These are phyloP conservation scores for Colletotrichum graminicola DNA, from an alignment of 2,329 filamentous ascomycete genomes.

Conservation along the genomic window DNA sequence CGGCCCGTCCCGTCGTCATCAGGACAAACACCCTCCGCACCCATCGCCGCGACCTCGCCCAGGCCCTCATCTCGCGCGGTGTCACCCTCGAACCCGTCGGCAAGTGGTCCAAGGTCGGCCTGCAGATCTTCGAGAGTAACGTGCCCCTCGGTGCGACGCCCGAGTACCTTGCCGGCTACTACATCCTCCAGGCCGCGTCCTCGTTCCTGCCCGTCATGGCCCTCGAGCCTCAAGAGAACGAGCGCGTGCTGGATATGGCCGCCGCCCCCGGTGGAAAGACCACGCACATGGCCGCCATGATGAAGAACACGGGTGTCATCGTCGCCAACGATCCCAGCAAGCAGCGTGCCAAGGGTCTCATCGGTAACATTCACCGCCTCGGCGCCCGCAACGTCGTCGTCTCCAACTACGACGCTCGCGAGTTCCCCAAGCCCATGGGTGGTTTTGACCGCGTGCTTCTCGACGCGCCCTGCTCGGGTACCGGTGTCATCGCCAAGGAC, in stretches of 20 bases:
- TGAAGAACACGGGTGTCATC: slow-evolving; percentile 96
- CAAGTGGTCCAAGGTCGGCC: slow-evolving; percentile 98
- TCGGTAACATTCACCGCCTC: slow-evolving; percentile 96
- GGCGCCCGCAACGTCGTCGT: slow-evolving; percentile 91
- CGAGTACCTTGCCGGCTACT: slow-evolving; percentile 96
- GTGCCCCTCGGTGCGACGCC: slow-evolving; percentile 91
- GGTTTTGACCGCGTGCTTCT: slow-evolving; percentile 96
- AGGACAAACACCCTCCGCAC: slow-evolving; percentile 94
- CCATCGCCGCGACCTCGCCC: slow-evolving; percentile 83
- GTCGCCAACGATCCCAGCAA: slow-evolving; percentile 98
- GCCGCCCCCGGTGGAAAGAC: slow-evolving; percentile 96
- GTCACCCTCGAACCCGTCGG: slow-evolving; percentile 96
- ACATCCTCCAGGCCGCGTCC: slow-evolving; percentile 96
- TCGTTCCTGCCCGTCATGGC: slow-evolving; percentile 99
- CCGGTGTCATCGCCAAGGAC: slow-evolving; percentile 97
- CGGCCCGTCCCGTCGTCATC: slow-evolving; percentile 91
- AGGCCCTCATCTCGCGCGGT: slow-evolving; percentile 93
- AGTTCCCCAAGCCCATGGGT: slow-evolving; percentile 94
- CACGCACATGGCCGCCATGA: slow-evolving; percentile 94
- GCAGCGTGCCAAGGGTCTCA: slow-evolving; percentile 92
- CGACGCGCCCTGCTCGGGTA: slow-evolving; percentile 78
- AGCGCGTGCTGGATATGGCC: slow-evolving; percentile 90
- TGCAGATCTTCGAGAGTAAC: slow-evolving; percentile 94
- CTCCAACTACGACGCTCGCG: slow-evolving; percentile 93
- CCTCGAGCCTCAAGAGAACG: slow-evolving; percentile 89